Percentiles rank a stretch among this genome's conserved stretches.
Conservation (phyloP, 2,329 filamentous ascomycete species). For the Pseudofabraea citricarpa region DNA sequence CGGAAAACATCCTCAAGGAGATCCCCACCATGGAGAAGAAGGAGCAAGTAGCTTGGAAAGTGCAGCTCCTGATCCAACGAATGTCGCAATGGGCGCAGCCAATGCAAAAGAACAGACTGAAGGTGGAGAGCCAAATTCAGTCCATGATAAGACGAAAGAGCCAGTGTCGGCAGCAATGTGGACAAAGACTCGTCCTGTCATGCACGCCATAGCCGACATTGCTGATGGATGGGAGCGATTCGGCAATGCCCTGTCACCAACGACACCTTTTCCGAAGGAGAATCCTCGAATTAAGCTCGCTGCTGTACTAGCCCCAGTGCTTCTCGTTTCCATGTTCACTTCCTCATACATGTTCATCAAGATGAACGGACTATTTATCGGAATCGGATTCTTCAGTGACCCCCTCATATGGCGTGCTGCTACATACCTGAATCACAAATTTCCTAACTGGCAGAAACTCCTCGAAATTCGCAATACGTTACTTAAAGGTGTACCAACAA, state of each 20-base stretch:
- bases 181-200: slow-evolving; percentile 68
- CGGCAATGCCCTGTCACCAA: slow-evolving; percentile 59
- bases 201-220: slow-evolving; percentile 58
- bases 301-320: slow-evolving; percentile 43
- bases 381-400: slow-evolving; percentile 76
- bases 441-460: slow-evolving; percentile 71
- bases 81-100: slow-evolving; percentile 46
- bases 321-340: slow-evolving; percentile 47
- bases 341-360: slow-evolving; percentile 61
- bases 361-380: slow-evolving; percentile 58
- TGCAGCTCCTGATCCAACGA: slow-evolving; percentile 56
- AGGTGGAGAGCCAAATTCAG: slow-evolving; percentile 42
- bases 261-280: slow-evolving; percentile 53
- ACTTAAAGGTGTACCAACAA: slow-evolving; percentile 78
- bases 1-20: slow-evolving; percentile 68
- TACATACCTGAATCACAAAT: slow-evolving; percentile 51
- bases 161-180: slow-evolving; percentile 75
- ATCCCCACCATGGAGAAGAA: slow-evolving; percentile 34
- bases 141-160: slow-evolving; percentile 72
- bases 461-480: slow-evolving; percentile 71
- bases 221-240: slow-evolving; percentile 61
- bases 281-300: slow-evolving; percentile 51
- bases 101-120: slow-evolving; percentile 44
- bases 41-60: slow-evolving; percentile 34
- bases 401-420: slow-evolving; percentile 62